A percentile compares a stretch with the other conserved stretches of the same genome.
Evolutionary conservation across 2,329 filamentous ascomycete genomes (phyloP).

Genomic region (Coniochaeta ligniaria): DNA sequence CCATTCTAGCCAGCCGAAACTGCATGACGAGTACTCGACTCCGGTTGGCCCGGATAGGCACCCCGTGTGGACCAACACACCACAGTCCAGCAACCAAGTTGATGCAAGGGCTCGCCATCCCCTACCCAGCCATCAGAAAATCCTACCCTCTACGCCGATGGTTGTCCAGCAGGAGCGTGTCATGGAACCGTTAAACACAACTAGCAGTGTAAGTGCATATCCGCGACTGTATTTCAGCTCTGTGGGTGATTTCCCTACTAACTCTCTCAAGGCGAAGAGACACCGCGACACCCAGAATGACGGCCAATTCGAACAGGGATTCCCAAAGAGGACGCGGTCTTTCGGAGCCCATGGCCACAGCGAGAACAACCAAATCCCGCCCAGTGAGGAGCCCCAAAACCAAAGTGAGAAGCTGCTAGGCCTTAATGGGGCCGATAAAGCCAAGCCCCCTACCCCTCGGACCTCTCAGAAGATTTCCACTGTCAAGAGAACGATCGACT

Average conservation of each 20-base stretch:
- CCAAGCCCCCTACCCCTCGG: neutral
- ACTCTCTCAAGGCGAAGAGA: neutral
- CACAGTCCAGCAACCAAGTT: neutral
- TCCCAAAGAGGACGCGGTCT: neutral
- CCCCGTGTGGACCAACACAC: neutral
- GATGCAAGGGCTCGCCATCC: neutral
- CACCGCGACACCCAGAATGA: neutral
- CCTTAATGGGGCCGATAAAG: neutral
- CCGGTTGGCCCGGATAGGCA: neutral
- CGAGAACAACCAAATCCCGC: neutral
- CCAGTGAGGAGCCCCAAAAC: neutral
- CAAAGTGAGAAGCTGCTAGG: neutral
- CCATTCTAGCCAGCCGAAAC: neutral
- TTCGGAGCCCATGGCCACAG: neutral
- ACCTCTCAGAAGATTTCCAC: neutral
- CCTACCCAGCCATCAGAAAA: neutral
- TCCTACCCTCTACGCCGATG: neutral
- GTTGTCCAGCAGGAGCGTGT: neutral
- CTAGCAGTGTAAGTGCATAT: neutral
- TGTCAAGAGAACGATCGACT: conserved; percentile 19
- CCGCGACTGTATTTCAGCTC: neutral
- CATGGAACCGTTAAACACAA: neutral
- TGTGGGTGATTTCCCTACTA: neutral
- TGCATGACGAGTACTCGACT: neutral
- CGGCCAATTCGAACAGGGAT: neutral